A percentile compares a stretch with the other conserved stretches of the same genome.
Conservation (phyloP, 2,329 filamentous ascomycete species). For the Verticillium zaregamsianum region DNA sequence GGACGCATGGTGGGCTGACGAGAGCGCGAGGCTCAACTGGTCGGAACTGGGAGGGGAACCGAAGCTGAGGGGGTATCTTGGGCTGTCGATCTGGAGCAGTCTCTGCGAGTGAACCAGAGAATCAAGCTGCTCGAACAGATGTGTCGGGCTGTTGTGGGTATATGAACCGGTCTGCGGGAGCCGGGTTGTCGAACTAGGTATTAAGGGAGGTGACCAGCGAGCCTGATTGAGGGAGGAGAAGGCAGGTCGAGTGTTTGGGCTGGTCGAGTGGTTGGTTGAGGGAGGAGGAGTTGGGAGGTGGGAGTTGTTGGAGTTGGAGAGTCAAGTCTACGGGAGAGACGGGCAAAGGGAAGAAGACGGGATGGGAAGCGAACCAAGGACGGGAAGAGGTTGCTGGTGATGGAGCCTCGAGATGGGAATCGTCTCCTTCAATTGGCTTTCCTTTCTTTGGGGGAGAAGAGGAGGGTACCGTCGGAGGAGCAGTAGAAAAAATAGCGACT, state of each 20-base stretch:
- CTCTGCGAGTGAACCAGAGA: not conserved
- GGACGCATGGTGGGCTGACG: conserved; percentile 71
- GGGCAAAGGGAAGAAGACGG: conserved; percentile 13
- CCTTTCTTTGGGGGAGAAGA: not conserved
- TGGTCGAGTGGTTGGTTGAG: conserved; percentile 1
- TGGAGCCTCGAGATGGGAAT: not conserved
- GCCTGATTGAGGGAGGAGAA: conserved; percentile 11
- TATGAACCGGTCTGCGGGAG: not conserved
- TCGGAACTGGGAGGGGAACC: conserved; percentile 14
- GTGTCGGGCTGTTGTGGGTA: not conserved
- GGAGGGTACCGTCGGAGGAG: not conserved
- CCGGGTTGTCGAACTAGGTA: not conserved
- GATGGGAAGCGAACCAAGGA: not conserved
- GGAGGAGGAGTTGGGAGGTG: conserved; percentile 4
- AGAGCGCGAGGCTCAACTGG: conserved; percentile 11
- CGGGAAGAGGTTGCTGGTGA: not conserved
- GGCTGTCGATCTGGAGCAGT: not conserved
- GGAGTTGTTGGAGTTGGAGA: not conserved
- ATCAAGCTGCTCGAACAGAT: not conserved
- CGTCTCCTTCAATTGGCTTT: conserved; percentile 1
- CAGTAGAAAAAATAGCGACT: conserved; percentile 12
- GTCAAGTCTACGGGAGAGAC: not conserved
- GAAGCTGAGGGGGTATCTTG: conserved; percentile 8
- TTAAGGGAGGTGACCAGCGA: conserved; percentile 4
- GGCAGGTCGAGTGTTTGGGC: not conserved